Evolutionary conservation across 1,284 basidiomycete genomes (phyloP).

Genomic region (Trichosporon ovoides): DNA sequence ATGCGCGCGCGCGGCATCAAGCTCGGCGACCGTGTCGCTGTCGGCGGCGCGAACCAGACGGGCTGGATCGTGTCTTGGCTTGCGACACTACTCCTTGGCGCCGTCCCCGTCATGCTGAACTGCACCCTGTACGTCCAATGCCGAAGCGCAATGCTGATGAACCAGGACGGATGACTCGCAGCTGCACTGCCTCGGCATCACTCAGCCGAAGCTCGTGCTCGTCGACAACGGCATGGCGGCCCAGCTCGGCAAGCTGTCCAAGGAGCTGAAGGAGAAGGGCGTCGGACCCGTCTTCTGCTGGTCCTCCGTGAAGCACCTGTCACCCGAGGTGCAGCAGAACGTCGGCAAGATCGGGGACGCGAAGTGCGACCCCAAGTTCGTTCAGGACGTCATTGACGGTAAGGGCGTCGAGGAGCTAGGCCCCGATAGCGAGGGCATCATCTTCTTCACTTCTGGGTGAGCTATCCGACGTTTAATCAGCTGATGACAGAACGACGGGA

Average conservation of each 20-base stretch:
- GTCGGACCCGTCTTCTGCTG: constrained; percentile 10
- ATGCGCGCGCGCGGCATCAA: constrained; percentile 28
- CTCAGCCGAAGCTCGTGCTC: constrained; percentile 31
- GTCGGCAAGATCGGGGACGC: not conserved
- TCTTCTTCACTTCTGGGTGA: constrained; percentile 39
- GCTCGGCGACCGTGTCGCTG: constrained; percentile 29
- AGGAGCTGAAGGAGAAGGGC: not conserved
- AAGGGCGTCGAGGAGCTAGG: constrained; percentile 20
- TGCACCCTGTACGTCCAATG: constrained; percentile 40
- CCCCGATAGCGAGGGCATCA: constrained; percentile 38
- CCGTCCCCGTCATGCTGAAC: constrained; percentile 36
- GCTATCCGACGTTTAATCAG: too few relatives aligned
- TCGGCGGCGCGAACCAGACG: constrained; percentile 31
- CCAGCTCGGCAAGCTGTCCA: constrained; percentile 19
- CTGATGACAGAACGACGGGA: constrained; percentile 39
- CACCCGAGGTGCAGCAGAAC: too few relatives aligned
- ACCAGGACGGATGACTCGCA: constrained; percentile 14
- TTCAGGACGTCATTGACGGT: not conserved
- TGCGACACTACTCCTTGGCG: constrained; percentile 37
- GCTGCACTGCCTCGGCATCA: constrained; percentile 31
- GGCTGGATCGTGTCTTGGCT: constrained; percentile 30
- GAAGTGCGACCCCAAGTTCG: not conserved
- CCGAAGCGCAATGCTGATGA: too few relatives aligned
- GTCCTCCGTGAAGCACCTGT: constrained; percentile 7
- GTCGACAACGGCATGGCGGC: constrained; percentile 31